These are phyloP conservation scores for Torrubiella hemipterigena DNA, from an alignment of 2,329 filamentous ascomycete species.

Conservation along the genomic window DNA sequence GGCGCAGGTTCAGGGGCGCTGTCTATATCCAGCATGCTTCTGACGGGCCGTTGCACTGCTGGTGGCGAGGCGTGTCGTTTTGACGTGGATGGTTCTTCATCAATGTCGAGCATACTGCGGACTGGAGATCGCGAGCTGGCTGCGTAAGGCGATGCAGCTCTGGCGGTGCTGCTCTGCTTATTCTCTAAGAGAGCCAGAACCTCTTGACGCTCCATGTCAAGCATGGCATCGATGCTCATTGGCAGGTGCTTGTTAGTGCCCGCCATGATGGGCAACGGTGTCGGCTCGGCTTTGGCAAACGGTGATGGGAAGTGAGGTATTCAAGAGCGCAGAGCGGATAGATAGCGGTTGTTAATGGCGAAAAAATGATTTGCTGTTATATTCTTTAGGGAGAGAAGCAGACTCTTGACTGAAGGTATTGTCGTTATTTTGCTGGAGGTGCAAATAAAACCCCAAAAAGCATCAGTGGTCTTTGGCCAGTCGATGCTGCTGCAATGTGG, in stretches of 20 bases:
- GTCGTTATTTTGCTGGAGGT: too few relatives aligned
- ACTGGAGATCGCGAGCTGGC: constrained; percentile 52
- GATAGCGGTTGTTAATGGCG: too few relatives aligned
- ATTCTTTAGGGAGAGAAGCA: too few relatives aligned
- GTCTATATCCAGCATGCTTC: constrained; percentile 54
- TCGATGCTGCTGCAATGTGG: too few relatives aligned
- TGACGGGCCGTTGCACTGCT: constrained; percentile 39
- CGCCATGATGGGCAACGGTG: constrained; percentile 16
- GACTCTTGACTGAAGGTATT: too few relatives aligned
- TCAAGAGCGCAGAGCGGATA: too few relatives aligned
- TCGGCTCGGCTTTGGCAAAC: not conserved
- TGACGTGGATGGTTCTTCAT: constrained; percentile 24
- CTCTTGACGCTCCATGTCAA: constrained; percentile 67
- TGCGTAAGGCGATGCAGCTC: constrained; percentile 41
- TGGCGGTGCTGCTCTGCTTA: constrained; percentile 18
- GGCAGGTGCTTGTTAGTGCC: constrained; percentile 21
- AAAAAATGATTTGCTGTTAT: too few relatives aligned
- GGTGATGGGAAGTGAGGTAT: not conserved
- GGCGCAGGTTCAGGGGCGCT: constrained; percentile 25
- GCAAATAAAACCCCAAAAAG: too few relatives aligned
- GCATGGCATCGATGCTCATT: constrained; percentile 66
- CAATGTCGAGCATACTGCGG: constrained; percentile 54
- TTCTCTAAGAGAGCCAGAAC: constrained; percentile 58
- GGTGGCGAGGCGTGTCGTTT: constrained; percentile 16
- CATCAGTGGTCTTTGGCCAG: too few relatives aligned